Conservation (phyloP, 108 stramenopile species). For the Schizochytrium sp. region DNA sequence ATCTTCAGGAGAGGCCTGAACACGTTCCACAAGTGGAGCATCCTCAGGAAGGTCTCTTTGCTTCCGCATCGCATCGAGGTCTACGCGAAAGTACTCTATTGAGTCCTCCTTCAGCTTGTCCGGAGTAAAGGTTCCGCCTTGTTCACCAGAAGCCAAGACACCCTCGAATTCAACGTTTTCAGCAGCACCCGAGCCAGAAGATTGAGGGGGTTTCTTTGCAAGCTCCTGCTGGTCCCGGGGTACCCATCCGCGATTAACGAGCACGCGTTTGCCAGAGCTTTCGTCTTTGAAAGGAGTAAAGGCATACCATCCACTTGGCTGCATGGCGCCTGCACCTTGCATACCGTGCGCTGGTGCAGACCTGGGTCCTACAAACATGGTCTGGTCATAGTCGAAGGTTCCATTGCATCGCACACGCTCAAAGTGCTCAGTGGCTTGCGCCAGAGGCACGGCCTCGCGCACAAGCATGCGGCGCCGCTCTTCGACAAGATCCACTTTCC, state of each 20-base stretch:
- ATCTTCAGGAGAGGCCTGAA: neutral
- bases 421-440: neutral
- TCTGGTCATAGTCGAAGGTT: conserved; percentile 5
- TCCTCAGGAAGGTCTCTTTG: neutral
- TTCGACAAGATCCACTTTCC: conserved; percentile 60
- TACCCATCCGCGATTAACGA: conserved; percentile 39
- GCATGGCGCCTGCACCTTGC: neutral
- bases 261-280: neutral
- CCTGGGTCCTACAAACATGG: conserved; percentile 42
- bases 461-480: conserved; percentile 18
- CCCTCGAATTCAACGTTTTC: neutral
- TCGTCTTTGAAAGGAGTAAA: conserved; percentile 9
- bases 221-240: conserved; percentile 16
- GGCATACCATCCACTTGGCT: conserved; percentile 23
- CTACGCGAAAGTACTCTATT: neutral
- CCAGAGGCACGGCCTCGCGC: conserved; percentile 42
- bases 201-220: neutral
- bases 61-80: conserved; percentile 10
- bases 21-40: neutral
- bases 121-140: conserved; percentile 28
- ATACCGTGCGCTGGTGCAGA: conserved; percentile 16
- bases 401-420: neutral
- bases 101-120: neutral
- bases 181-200: too few relatives aligned
- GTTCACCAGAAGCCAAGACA: neutral